phyloP scores from a whole-genome alignment of 805 yeast genomes.

The Wickerhamomyces pijperi region DNA sequence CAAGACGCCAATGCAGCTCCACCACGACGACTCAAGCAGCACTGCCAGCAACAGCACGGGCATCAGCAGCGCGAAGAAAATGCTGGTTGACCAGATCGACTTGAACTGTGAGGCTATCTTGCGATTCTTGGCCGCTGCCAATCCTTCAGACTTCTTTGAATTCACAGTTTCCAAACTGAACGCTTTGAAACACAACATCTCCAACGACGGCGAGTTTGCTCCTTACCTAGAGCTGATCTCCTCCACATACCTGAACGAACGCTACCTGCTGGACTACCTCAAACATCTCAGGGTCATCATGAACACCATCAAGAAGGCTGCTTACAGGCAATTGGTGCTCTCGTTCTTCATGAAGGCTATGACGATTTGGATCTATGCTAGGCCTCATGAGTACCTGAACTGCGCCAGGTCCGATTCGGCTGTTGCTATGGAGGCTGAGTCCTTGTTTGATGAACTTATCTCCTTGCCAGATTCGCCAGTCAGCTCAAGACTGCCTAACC shows the following conservation, averaged over 20 bases:
- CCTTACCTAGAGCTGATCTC: slow-evolving; percentile 36
- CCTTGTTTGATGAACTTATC: slow-evolving; percentile 25
- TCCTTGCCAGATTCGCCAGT: slow-evolving; percentile 18
- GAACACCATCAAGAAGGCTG: slow-evolving; percentile 27
- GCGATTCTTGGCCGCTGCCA: slow-evolving; percentile 38
- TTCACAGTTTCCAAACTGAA: slow-evolving; percentile 22
- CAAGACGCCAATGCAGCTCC: slow-evolving; percentile 8
- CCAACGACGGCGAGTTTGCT: slow-evolving; percentile 26
- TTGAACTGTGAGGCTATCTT: slow-evolving; percentile 27
- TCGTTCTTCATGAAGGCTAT: slow-evolving; percentile 35
- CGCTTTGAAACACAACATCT: slow-evolving; percentile 23
- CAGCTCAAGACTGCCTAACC: slow-evolving; percentile 1
- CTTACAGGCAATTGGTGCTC: slow-evolving; percentile 34
- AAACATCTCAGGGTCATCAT: slow-evolving; percentile 27
- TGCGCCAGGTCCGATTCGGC: slow-evolving; percentile 13
- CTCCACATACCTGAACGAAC: slow-evolving; percentile 28
- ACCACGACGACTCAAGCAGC: slow-evolving; percentile 10
- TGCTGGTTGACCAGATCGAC: slow-evolving; percentile 25
- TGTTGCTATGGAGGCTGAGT: slow-evolving; percentile 19
- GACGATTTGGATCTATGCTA: slow-evolving; percentile 37
- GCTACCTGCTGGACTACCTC: slow-evolving; percentile 25
- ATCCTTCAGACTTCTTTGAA: slow-evolving; percentile 30
- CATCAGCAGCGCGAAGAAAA: slow-evolving; percentile 3
- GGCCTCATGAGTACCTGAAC: slow-evolving; percentile 33
- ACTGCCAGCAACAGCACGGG: too few relatives aligned